A percentile compares a stretch with the other conserved stretches of the same genome.
phyloP scores from a whole-genome alignment of 805 yeast species.

The Metschnikowia colocasiae region DNA sequence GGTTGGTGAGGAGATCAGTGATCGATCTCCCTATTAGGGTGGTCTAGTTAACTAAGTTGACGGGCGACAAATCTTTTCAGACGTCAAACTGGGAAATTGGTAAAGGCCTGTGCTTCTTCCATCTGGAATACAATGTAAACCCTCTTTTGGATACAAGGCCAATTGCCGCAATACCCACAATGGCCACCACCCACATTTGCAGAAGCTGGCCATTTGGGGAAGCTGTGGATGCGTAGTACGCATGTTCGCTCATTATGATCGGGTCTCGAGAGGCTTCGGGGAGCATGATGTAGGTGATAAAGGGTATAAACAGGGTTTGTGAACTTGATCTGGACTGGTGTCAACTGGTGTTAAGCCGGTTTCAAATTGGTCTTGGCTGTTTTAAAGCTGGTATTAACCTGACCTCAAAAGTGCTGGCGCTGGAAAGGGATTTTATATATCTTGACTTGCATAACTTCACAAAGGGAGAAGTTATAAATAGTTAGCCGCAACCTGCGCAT shows the following conservation, averaged over 20 bases:
- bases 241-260: conserved; percentile 16
- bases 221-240: conserved; percentile 10
- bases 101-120: background rate
- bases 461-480: conserved; percentile 1
- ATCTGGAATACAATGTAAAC: background rate
- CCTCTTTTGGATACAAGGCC: conserved; percentile 2
- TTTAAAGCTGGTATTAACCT: background rate
- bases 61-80: background rate
- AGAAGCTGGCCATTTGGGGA: background rate
- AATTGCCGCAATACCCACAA: background rate
- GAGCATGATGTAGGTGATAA: conserved; percentile 6
- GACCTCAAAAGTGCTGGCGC: background rate
- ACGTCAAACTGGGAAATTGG: background rate
- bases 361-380: background rate
- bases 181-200: background rate
- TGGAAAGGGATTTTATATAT: background rate
- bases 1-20: background rate
- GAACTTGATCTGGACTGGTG: background rate
- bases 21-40: background rate
- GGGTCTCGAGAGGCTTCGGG: conserved; percentile 13
- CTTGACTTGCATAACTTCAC: background rate
- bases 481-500: background rate
- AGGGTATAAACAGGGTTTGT: background rate
- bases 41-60: background rate
- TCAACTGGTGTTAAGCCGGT: background rate